These are phyloP conservation scores for Meira nashicola DNA, from an alignment of 1,284 basidiomycete species.

Conservation along the genomic window DNA sequence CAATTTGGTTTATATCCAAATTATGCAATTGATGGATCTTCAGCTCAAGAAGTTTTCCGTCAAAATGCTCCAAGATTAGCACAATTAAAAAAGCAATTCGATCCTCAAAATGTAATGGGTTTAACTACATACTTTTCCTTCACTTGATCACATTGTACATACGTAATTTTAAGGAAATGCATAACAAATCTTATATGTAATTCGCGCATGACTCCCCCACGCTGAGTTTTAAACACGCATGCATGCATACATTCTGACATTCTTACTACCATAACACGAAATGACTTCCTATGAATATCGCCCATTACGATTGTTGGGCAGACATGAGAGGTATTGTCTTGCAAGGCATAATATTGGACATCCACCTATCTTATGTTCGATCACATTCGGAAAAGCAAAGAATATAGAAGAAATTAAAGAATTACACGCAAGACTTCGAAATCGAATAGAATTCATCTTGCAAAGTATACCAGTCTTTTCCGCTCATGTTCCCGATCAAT, in stretches of 20 bases:
- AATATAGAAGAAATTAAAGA: neutral
- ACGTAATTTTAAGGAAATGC: no score
- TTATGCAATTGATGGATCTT: conserved; percentile 30
- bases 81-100: conserved; percentile 21
- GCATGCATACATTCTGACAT: no score
- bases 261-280: no score
- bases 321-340: conserved; percentile 1
- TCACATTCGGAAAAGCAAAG: neutral
- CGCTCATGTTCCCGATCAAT: neutral
- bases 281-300: no score
- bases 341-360: conserved; percentile 1
- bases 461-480: neutral
- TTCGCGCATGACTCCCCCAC: no score
- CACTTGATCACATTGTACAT: no score
- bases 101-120: conserved; percentile 31
- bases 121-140: conserved; percentile 34
- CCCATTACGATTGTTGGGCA: neutral
- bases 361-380: neutral
- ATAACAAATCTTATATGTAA: no score
- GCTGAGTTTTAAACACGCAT: no score
- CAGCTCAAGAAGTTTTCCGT: conserved; percentile 20
- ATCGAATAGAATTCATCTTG: neutral
- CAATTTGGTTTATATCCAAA: conserved; percentile 35
- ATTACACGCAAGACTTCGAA: neutral
- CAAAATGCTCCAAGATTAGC: conserved; percentile 21